These are phyloP conservation scores for Macrolepiota albuminosa DNA, from an alignment of 768 basidiomycete species.

Conservation along the genomic window DNA sequence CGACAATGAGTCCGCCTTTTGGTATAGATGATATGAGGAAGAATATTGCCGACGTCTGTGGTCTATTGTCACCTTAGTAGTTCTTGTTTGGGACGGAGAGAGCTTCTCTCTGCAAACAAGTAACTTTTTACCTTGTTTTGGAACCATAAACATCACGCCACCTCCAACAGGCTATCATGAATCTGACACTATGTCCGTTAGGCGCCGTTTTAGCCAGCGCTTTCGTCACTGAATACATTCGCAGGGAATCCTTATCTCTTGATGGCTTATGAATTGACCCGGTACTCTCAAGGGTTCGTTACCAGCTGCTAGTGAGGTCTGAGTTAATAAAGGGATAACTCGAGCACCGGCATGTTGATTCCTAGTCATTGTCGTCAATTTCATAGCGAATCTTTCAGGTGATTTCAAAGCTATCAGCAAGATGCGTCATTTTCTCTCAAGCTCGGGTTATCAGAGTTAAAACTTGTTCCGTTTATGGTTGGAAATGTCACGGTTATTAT, in stretches of 20 bases:
- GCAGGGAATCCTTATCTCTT: neutral
- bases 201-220: neutral
- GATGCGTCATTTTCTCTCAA: neutral
- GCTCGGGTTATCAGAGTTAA: too few species aligned
- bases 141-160: neutral
- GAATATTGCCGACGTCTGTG: constrained; percentile 61
- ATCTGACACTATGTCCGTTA: neutral
- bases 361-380: neutral
- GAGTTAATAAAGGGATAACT: neutral
- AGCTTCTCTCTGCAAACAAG: neutral
- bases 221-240: neutral
- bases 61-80: constrained; percentile 17
- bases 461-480: neutral
- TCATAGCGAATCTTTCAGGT: neutral
- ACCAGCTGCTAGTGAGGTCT: neutral
- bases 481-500: neutral
- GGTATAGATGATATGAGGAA: constrained; percentile 54
- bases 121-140: neutral
- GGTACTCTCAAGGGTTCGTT: neutral
- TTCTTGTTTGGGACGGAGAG: neutral
- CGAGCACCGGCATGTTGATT: neutral
- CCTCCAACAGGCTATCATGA: neutral
- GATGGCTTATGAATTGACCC: neutral
- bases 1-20: constrained; percentile 41
- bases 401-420: neutral